Evolutionary conservation across 306 rosid genomes (phyloP).

Genomic region (Potentilla sterilis): DNA sequence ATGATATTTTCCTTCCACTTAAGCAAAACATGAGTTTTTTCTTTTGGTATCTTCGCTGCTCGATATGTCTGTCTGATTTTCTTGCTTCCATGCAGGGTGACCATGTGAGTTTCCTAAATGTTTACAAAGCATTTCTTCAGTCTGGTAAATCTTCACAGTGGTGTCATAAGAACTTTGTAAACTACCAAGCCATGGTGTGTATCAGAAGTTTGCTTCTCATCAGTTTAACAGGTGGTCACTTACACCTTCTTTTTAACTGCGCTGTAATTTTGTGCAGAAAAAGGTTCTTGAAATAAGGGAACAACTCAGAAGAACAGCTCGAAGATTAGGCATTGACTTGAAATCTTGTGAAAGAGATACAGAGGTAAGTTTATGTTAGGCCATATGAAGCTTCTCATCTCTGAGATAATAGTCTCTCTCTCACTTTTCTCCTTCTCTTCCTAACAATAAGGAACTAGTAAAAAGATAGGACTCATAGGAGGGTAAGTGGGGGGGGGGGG

Average conservation of each 20-base stretch:
- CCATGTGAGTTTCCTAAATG: conserved; percentile 84
- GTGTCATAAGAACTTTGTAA: conserved; percentile 84
- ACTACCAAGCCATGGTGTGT: conserved; percentile 94
- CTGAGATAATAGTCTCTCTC: conserved; percentile 1
- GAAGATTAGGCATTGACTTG: conserved; percentile 71
- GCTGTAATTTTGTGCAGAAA: conserved; percentile 48
- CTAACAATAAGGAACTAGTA: background rate
- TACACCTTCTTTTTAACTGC: background rate
- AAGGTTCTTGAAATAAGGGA: conserved; percentile 86
- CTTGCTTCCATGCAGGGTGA: conserved; percentile 65
- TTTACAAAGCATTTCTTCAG: conserved; percentile 87
- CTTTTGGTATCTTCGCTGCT: background rate
- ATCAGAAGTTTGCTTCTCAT: conserved; percentile 4
- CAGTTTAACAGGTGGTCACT: background rate
- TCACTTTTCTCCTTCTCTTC: background rate
- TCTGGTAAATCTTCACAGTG: conserved; percentile 93
- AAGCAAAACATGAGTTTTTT: background rate
- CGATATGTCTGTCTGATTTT: background rate
- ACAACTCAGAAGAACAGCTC: conserved; percentile 80
- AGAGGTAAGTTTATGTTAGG: conserved; percentile 41
- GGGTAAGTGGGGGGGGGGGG: background rate
- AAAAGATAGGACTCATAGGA: background rate
- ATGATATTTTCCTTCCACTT: too few species aligned
- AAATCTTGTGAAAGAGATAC: conserved; percentile 75
- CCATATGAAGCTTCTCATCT: background rate